A percentile compares a stretch with the other conserved stretches of the same genome.
phyloP scores from a whole-genome alignment of 768 basidiomycete genomes.

The Amanita pseudoporphyria region DNA sequence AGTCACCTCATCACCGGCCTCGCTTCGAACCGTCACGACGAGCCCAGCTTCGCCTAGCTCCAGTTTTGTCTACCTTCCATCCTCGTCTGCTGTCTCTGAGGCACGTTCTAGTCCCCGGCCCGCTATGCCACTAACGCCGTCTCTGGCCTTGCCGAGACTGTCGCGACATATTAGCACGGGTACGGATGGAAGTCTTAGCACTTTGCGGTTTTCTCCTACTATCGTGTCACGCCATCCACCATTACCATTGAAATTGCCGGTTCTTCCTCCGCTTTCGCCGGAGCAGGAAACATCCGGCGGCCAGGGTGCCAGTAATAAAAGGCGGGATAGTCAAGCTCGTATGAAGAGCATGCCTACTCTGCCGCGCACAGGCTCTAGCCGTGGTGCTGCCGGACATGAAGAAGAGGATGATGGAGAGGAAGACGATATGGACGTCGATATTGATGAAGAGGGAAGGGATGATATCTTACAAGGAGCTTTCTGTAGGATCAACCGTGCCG shows the following conservation, averaged over 20 bases:
- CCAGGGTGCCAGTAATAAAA: constrained; percentile 13
- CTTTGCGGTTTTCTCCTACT: constrained; percentile 21
- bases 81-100: background rate
- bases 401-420: constrained; percentile 28
- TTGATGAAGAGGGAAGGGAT: constrained; percentile 15
- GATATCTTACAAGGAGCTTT: background rate
- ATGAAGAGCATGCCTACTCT: constrained; percentile 46
- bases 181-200: constrained; percentile 7
- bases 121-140: background rate
- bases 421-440: constrained; percentile 24
- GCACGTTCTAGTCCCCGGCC: background rate
- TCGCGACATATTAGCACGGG: background rate
- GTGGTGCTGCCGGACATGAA: constrained; percentile 23
- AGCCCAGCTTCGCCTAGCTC: background rate
- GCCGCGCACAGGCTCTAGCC: constrained; percentile 18
- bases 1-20: background rate
- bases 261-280: constrained; percentile 11
- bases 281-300: constrained; percentile 11
- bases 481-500: constrained; percentile 4
- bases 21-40: background rate
- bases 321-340: constrained; percentile 26
- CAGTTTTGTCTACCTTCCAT: background rate
- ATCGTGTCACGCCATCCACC: constrained; percentile 22
- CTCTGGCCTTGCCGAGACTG: background rate
- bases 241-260: constrained; percentile 30